Conservation (phyloP, 495 filamentous ascomycete species). For the Ascodesmis nigricans region DNA sequence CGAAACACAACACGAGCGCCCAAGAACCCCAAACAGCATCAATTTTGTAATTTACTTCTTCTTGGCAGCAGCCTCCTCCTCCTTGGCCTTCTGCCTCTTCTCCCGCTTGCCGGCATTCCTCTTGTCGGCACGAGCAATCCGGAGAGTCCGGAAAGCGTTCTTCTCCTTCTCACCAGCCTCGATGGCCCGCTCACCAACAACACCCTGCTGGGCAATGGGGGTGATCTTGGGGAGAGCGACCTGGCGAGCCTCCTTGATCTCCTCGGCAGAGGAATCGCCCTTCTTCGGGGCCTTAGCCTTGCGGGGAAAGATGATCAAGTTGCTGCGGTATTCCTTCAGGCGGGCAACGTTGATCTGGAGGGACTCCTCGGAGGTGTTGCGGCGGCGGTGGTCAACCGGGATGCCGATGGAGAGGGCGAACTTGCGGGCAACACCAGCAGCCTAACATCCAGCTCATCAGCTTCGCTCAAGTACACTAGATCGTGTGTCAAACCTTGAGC, state of each 20-base stretch:
- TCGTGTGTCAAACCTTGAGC: slow-evolving; percentile 56
- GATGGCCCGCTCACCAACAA: slow-evolving; percentile 57
- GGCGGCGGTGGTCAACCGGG: slow-evolving; percentile 82
- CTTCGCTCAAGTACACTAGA: neutral
- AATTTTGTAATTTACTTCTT: slow-evolving; percentile 58
- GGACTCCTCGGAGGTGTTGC: slow-evolving; percentile 86
- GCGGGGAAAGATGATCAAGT: slow-evolving; percentile 93
- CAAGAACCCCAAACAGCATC: neutral
- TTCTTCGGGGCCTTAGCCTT: slow-evolving; percentile 78
- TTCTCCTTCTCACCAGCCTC: slow-evolving; percentile 48
- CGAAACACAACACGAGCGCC: too few species aligned
- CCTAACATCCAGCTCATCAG: neutral
- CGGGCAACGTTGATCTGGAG: slow-evolving; percentile 85
- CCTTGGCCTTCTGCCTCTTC: slow-evolving; percentile 86
- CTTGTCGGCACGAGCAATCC: slow-evolving; percentile 66
- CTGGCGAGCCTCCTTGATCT: slow-evolving; percentile 55
- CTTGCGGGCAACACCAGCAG: slow-evolving; percentile 54
- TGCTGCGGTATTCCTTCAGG: slow-evolving; percentile 82
- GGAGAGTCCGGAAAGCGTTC: slow-evolving; percentile 55
- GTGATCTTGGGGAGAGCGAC: slow-evolving; percentile 46
- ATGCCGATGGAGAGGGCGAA: slow-evolving; percentile 91
- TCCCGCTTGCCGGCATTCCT: slow-evolving; percentile 61
- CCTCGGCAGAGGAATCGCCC: slow-evolving; percentile 68
- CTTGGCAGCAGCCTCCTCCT: slow-evolving; percentile 61
- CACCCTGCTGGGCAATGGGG: slow-evolving; percentile 37